Base-by-base conservation (phyloP, 208 protist genomes). In the Novymonas esmeraldas region DNA sequence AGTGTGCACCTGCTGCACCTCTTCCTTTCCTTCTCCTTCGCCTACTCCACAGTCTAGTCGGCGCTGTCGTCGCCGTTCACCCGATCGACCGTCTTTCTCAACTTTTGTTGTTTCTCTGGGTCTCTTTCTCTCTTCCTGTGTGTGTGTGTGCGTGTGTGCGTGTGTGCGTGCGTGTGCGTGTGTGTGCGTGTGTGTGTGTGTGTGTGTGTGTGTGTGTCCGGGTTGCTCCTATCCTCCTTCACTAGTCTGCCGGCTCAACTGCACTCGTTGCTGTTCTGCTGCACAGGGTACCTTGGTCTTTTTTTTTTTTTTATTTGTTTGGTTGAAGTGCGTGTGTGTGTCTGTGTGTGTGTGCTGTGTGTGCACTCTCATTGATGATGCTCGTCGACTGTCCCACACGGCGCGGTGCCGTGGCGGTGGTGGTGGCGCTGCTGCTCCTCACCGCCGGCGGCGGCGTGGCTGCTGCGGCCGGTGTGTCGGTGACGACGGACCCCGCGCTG, bases 401-500 rank as follows among this genome's bases (percentile, higher is more conserved):
- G n/a, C n/a, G n/a, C n/a, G n/a, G n/a, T n/a, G n/a, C 33, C n/a
- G 28, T 9, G 28, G 52, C 33, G 26, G 33, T 58, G 52, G 52
- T n/a, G n/a, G 33, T 58, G 11, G 52, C 33, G n/a, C 33, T 39
- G 26, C 28, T 41, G 20, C 9, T 42, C 33, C 10, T 13, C 11
- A 34, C 31, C 11, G 52, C 52, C 33, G 10, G 33, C 14, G 52
- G 20, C 52, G 33, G 5, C 33, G 28, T 36, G 22, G 57, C 10
- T 22, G 57, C 42, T 45, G 11, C 16, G 41, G 38, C 26, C 33
- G 24, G 36, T 18, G 42, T 36, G 4, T 22, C 57, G 14, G 57
- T 63, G 28, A 26, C 41, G 41, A 63, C 41, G 28, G 45, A n/a
- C 0, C 57, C 57, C 28, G 26, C 41, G 57, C 57, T 50, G 57